These are phyloP conservation scores for Blastobotrys buckinghamii DNA, from an alignment of 1,139 yeast genomes.

Conservation along the genomic window DNA sequence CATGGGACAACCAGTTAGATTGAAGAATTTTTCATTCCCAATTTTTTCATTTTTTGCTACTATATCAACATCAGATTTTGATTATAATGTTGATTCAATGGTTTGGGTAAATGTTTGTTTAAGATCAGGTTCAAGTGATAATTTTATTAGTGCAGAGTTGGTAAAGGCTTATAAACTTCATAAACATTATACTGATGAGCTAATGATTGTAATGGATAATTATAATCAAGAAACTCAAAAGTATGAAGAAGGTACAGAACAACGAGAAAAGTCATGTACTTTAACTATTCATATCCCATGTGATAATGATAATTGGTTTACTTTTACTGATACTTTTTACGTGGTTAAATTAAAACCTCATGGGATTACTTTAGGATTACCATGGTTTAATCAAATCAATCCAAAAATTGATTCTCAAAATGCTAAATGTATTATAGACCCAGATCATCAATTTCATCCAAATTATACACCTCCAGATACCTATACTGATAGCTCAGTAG, in stretches of 20 bases:
- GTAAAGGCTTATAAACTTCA: slow-evolving; percentile 1
- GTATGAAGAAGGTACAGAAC: not conserved
- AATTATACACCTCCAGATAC: slow-evolving; percentile 6
- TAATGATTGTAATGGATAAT: slow-evolving; percentile 5
- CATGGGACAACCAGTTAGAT: slow-evolving; percentile 8
- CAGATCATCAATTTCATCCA: slow-evolving; percentile 1
- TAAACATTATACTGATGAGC: not conserved
- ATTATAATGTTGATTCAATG: not conserved
- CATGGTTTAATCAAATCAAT: slow-evolving; percentile 9
- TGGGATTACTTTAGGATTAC: slow-evolving; percentile 10
- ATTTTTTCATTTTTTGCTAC: slow-evolving; percentile 6
- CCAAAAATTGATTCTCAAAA: not conserved
- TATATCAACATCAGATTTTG: not conserved
- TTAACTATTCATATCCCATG: slow-evolving; percentile 8
- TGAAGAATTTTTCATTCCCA: slow-evolving; percentile 1
- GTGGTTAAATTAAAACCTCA: slow-evolving; percentile 3
- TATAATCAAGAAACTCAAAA: not conserved
- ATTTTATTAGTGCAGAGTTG: slow-evolving; percentile 6
- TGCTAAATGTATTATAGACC: not conserved
- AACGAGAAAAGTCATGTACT: slow-evolving; percentile 1
- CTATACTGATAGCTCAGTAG: not conserved
- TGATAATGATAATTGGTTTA: slow-evolving; percentile 7
- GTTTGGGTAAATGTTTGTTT: slow-evolving; percentile 10
- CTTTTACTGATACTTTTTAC: slow-evolving; percentile 5
- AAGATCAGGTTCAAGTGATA: slow-evolving; percentile 2